Evolutionary conservation across 225 moss, liverwort and hornwort genomes (phyloP).

Genomic region (Polytrichum formosum): DNA sequence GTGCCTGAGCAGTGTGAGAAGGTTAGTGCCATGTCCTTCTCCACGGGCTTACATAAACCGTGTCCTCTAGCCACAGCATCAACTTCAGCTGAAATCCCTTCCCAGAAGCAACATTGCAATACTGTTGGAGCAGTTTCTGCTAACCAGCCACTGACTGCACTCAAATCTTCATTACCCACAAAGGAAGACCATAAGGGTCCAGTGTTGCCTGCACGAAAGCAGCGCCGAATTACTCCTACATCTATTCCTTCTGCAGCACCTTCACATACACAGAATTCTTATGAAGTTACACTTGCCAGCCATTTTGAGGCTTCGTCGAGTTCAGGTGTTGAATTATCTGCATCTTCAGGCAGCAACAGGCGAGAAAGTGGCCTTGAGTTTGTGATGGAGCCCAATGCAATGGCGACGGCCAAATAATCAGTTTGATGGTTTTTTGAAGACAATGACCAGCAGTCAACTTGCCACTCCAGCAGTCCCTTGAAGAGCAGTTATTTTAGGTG

Average conservation of each 20-base stretch:
- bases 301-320: background rate
- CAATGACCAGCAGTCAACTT: too few relatives aligned
- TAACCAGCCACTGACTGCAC: background rate
- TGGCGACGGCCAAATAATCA: background rate
- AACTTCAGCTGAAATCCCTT: too few relatives aligned
- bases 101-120: too few relatives aligned
- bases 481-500: too few relatives aligned
- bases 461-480: too few relatives aligned
- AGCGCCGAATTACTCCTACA: conserved; percentile 10
- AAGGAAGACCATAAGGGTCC: background rate
- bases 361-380: conserved; percentile 4
- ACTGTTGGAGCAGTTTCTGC: background rate
- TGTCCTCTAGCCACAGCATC: background rate
- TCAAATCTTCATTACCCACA: background rate
- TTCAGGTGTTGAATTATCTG: background rate
- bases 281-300: too few relatives aligned
- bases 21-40: background rate
- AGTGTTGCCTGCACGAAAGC: background rate
- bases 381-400: background rate
- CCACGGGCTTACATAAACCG: background rate
- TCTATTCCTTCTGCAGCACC: conserved; percentile 5
- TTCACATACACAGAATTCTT: background rate
- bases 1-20: background rate
- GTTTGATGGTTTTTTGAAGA: too few relatives aligned
- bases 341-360: conserved; percentile 1